Evolutionary conservation across 768 basidiomycete genomes (phyloP), one percentile per base, ranked within the genome.

Genomic region (Mycena filopes): DNA sequence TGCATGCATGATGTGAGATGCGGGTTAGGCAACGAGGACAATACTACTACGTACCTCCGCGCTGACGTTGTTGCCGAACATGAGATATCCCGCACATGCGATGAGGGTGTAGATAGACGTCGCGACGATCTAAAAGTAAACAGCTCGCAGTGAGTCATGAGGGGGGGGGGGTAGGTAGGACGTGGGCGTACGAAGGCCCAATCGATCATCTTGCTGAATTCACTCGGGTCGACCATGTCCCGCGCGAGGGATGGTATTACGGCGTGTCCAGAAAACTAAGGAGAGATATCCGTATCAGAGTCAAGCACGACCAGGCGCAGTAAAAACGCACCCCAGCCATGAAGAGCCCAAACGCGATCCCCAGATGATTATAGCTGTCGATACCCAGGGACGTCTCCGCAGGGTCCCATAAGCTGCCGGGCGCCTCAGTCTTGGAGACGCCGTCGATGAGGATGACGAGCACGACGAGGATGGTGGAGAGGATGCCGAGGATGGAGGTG

Each of bases 161-260:
- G 43, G 36, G 13, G 11, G 11, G 51, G 5, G 16, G 36, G n/a
- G 18, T 9, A 43, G 21, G 15, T 2, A 26, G 10, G 4, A 38
- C 11, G 36, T 2, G 9, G 16, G 82, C 89, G 79, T 70, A 93
- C 91, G 75, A 96, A 99, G 28, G 96, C 94, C 77, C 87, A 88
- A 73, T 95, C 88, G 63, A 94, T 92, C 88, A 96, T 95, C 57
- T 76, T 79, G 75, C 91, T 85, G 75, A 97, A 98, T 68, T 90
- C 82, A 36, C 83, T 83, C 8, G 96, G 96, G 69, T 95, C 88
- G 29, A 77, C 74, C 96, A 98, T 98, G 76, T 99, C 96, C 71
- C 89, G 84, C 4, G 93, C 95, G 16, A 99, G 77, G 18, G 92
- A 93, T 18, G 97, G 97, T 49, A 99, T 92, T 33, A 96, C 93